Evolutionary conservation across 192 early-diverging fungal species (phyloP), one percentile per base, ranked within the genome.

Genomic region (Dissophora ornata): DNA sequence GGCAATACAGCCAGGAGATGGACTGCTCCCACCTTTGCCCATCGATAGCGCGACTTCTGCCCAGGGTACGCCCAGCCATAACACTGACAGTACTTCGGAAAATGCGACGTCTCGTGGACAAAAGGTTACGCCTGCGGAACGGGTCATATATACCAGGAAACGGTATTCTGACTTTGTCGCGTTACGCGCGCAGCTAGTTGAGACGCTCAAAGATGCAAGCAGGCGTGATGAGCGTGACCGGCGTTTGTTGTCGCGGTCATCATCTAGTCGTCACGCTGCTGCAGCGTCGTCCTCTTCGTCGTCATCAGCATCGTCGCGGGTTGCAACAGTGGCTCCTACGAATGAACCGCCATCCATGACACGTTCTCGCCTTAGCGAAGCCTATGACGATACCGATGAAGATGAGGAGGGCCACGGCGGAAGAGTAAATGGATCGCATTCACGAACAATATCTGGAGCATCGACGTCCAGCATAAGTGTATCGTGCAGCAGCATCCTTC

Each of bases 121-220:
- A n/a, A n/a, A n/a, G n/a, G n/a, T n/a, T n/a, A n/a, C n/a, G n/a
- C n/a, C n/a, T n/a, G n/a, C n/a, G 4, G 34, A 32, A 15, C 57
- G 47, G 2, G 57, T 65, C 21, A 80, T 86, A 36, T 71, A 67
- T 25, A 79, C 82, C 0, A 50, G 67, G 4, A 86, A 86, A 47
- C 80, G 81, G 3, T 86, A 86, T 33, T 79, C 82, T 26, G 84
- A 86, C 49, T 86, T 86, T 65, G 78, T 86, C 7, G 57, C 69
- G 0, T 18, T 86, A 36, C 59, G 78, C n/a, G 71, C 79, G 10
- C 67, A 73, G 9, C 30, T 86, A 21, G 28, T 82, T 0, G 62
- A 80, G 26, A 47, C 30, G 33, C 64, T 66, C 49, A 58, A 49
- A 42, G 40, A 45, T 11, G 26, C 18, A 15, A 38, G 36, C 3